Percentiles rank a stretch among this genome's conserved stretches.
Evolutionary conservation across 176 grass and related monocot species (phyloP).

Genomic region (Tillandsia leiboldiana): DNA sequence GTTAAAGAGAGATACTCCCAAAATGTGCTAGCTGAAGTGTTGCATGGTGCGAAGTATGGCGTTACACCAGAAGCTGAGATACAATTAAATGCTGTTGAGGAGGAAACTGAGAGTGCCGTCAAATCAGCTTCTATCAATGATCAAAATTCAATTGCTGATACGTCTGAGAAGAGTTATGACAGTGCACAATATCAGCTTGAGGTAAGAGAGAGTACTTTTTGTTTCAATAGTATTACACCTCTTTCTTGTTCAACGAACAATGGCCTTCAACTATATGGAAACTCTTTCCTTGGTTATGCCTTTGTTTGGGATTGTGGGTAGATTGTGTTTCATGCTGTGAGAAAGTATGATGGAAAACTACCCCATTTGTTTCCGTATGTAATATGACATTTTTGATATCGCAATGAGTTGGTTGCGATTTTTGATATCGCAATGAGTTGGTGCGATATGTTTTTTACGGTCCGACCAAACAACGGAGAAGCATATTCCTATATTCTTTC

Average conservation of each 20-base stretch:
- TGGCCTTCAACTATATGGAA: no score
- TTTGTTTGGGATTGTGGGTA: no score
- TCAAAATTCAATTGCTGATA: constrained; percentile 31
- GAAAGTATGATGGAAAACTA: no score
- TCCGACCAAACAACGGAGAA: no score
- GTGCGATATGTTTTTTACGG: no score
- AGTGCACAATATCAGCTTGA: constrained; percentile 29
- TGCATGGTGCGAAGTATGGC: constrained; percentile 34
- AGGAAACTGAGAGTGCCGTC: constrained; percentile 62
- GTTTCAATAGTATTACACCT: background rate
- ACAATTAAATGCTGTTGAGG: constrained; percentile 46
- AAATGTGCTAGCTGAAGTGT: constrained; percentile 23
- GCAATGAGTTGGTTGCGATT: no score
- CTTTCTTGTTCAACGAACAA: background rate
- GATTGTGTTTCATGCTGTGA: no score
- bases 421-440: no score
- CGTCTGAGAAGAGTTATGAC: constrained; percentile 37
- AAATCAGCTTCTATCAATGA: constrained; percentile 47
- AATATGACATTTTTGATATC: no score
- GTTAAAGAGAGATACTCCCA: constrained; percentile 18
- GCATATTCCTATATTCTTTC: no score
- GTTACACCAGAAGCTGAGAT: constrained; percentile 19
- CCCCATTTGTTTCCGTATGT: no score
- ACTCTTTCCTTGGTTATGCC: no score
- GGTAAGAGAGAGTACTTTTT: constrained; percentile 37